Percentiles rank a stretch among this genome's conserved stretches.
These are phyloP conservation scores for Lizonia empirigonia DNA, from an alignment of 2,329 filamentous ascomycete species.

Conservation along the genomic window DNA sequence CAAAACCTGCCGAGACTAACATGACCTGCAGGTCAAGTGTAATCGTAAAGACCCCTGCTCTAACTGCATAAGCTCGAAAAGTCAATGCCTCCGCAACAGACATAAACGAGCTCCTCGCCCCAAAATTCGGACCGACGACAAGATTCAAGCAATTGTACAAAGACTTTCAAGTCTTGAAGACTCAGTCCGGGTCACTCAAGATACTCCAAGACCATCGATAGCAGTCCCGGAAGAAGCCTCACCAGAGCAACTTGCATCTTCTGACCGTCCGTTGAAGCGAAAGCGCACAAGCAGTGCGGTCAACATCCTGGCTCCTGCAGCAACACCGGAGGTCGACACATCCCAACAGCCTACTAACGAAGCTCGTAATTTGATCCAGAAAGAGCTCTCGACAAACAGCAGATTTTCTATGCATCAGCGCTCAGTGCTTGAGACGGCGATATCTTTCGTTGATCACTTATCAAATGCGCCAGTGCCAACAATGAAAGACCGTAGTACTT, in stretches of 20 bases:
- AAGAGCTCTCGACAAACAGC: constrained; percentile 37
- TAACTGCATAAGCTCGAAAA: constrained; percentile 35
- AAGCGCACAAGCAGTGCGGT: constrained; percentile 27
- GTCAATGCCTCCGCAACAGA: constrained; percentile 40
- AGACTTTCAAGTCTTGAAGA: constrained; percentile 36
- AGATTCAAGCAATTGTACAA: constrained; percentile 38
- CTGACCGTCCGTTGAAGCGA: constrained; percentile 29
- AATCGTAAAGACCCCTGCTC: constrained; percentile 43
- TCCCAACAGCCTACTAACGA: constrained; percentile 31
- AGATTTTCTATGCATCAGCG: constrained; percentile 34
- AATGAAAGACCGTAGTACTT: constrained; percentile 32
- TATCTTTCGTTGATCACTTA: constrained; percentile 40
- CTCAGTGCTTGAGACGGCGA: constrained; percentile 38
- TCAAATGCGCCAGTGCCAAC: constrained; percentile 30
- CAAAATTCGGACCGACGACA: constrained; percentile 38
- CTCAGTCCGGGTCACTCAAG: constrained; percentile 25
- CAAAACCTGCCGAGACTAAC: constrained; percentile 3
- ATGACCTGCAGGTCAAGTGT: constrained; percentile 38
- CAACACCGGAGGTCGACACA: constrained; percentile 25
- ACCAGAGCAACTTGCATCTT: constrained; percentile 5
- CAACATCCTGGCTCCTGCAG: constrained; percentile 8
- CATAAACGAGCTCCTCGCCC: constrained; percentile 34
- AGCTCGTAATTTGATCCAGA: constrained; percentile 35
- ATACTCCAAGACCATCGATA: constrained; percentile 7
- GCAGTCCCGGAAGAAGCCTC: constrained; percentile 1